Percentiles rank a stretch among this genome's conserved stretches.
Conservation (phyloP, 2,329 filamentous ascomycete genomes). For the Colletotrichum sp. region DNA sequence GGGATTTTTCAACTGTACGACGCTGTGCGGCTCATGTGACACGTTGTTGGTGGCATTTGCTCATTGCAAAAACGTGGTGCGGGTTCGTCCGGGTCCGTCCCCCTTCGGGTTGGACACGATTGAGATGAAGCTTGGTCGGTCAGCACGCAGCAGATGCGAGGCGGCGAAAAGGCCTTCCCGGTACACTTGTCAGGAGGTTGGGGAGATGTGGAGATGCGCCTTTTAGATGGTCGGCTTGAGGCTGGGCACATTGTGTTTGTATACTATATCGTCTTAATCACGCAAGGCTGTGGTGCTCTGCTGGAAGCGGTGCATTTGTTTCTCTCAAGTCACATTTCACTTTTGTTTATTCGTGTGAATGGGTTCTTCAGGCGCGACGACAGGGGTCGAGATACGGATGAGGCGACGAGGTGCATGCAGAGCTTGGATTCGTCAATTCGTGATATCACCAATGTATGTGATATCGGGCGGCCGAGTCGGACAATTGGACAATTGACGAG, state of each 20-base stretch:
- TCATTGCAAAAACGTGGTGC: not conserved
- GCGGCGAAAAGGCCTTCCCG: not conserved
- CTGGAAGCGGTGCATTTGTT: conserved; percentile 14
- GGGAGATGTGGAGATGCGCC: not conserved
- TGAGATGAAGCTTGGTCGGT: not conserved
- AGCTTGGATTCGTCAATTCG: not conserved
- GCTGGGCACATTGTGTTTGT: conserved; percentile 5
- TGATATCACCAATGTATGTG: not conserved
- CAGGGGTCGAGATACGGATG: not conserved
- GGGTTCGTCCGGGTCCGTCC: not conserved
- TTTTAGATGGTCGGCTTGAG: not conserved
- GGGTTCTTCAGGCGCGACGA: not conserved
- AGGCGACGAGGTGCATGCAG: not conserved
- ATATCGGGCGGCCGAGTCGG: not conserved
- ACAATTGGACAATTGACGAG: not conserved
- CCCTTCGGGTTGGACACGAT: not conserved
- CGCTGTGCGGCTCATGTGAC: not conserved
- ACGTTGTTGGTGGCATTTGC: not conserved
- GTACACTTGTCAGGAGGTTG: not conserved
- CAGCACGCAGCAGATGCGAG: not conserved
- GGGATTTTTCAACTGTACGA: not conserved
- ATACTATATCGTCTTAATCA: conserved; percentile 16
- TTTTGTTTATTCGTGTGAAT: not conserved
- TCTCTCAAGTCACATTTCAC: not conserved
- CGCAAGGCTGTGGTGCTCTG: conserved; percentile 13